A percentile compares a stretch with the other conserved stretches of the same genome.
phyloP scores from a whole-genome alignment of 345 rosid species.

The Murraya koenigii region DNA sequence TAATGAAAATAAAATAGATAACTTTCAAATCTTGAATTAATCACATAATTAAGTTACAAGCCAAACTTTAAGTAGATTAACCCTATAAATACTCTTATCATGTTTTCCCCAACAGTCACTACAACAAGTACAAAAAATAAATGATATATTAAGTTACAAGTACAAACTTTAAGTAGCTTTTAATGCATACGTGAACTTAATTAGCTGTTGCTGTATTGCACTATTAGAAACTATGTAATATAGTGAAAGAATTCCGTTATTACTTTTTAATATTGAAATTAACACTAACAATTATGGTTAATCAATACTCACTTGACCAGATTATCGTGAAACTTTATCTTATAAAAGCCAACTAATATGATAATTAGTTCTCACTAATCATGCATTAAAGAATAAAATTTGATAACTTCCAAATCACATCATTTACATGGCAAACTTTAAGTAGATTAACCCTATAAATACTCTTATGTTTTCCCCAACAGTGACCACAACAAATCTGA shows the following conservation, averaged over 20 bases:
- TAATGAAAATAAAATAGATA: slow-evolving; percentile 7
- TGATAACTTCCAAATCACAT: slow-evolving; percentile 16
- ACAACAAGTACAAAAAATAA: neutral
- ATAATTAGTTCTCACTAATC: slow-evolving; percentile 4
- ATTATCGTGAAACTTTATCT: no score
- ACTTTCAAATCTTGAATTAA: slow-evolving; percentile 15
- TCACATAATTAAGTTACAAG: neutral
- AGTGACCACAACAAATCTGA: neutral
- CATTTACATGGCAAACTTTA: neutral
- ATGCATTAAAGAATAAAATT: slow-evolving; percentile 9
- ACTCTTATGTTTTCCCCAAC: neutral
- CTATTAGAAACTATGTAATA: no score
- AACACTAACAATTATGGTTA: neutral
- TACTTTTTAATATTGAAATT: neutral
- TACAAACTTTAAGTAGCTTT: no score
- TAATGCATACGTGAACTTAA: neutral
- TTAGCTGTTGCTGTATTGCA: no score
- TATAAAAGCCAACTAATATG: neutral
- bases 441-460: neutral
- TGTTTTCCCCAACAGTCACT: neutral
- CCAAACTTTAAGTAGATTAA: no score
- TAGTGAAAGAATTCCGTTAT: neutral
- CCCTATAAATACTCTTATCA: slow-evolving; percentile 2
- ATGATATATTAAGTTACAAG: no score
- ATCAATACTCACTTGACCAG: no score